Percentiles rank a stretch among this genome's conserved stretches.
These are phyloP conservation scores for Xylariaceae sp. DNA, from an alignment of 2,329 filamentous ascomycete species.

Conservation along the genomic window DNA sequence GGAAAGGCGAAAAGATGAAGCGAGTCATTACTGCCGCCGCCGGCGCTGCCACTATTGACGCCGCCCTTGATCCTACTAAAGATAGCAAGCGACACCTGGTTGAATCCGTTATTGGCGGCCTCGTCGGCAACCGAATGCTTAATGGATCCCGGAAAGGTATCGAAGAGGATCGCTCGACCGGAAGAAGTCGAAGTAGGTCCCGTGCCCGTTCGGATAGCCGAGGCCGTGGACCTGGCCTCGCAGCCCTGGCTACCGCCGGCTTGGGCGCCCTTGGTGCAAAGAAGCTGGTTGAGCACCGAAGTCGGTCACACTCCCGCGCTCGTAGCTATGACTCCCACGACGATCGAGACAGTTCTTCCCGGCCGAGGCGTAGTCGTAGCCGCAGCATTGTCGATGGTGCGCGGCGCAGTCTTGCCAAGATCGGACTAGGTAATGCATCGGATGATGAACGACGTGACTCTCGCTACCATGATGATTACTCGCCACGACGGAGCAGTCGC, in stretches of 20 bases:
- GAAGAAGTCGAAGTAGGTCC: conserved; percentile 67
- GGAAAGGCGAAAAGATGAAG: conserved; percentile 88
- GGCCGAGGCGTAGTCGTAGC: conserved; percentile 51
- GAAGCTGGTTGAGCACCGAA: conserved; percentile 49
- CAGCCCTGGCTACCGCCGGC: conserved; percentile 59
- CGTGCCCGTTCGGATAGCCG: conserved; percentile 54
- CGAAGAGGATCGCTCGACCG: conserved; percentile 55
- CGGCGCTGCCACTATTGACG: conserved; percentile 82
- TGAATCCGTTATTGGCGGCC: conserved; percentile 82
- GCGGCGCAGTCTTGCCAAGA: conserved; percentile 57
- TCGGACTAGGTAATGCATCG: conserved; percentile 54
- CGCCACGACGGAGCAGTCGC: conserved; percentile 36
- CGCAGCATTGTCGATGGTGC: conserved; percentile 62
- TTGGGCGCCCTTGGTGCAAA: conserved; percentile 59
- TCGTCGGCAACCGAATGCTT: conserved; percentile 79
- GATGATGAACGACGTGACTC: conserved; percentile 43
- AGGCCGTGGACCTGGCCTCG: conserved; percentile 50
- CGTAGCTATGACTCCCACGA: conserved; percentile 46
- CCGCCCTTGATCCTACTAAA: conserved; percentile 64
- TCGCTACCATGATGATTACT: conserved; percentile 38
- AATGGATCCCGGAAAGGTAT: conserved; percentile 71
- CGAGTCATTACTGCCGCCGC: conserved; percentile 83
- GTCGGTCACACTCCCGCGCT: conserved; percentile 54
- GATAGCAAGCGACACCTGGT: conserved; percentile 80
- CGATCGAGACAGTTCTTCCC: conserved; percentile 42